phyloP scores from a whole-genome alignment of 75 land plant genomes.

The Picea sitchensis region DNA sequence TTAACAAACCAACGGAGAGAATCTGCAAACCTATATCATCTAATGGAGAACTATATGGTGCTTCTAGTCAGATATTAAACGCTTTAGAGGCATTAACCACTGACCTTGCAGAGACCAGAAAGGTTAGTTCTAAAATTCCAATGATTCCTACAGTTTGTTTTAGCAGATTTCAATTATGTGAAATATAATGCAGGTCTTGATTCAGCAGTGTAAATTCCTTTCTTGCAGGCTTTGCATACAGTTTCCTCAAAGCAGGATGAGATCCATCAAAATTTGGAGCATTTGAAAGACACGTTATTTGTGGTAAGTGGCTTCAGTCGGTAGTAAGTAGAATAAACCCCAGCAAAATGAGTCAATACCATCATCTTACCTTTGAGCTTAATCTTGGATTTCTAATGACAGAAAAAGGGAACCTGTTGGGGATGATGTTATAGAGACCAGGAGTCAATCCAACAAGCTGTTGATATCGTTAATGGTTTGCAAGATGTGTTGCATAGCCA shows the following conservation, averaged over 20 bases:
- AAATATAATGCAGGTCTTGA: not conserved
- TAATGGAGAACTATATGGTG: not conserved
- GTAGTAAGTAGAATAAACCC: not conserved
- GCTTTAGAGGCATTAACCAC: not conserved
- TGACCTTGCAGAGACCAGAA: constrained; percentile 9
- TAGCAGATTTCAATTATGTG: not conserved
- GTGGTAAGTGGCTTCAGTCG: not conserved
- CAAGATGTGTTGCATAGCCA: not conserved
- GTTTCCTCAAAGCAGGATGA: constrained; percentile 2
- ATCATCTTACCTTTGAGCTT: not conserved
- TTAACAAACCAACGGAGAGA: too few relatives aligned
- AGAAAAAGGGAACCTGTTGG: constrained; percentile 7
- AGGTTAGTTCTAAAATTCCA: not conserved
- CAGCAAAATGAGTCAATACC: not conserved
- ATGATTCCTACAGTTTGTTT: not conserved
- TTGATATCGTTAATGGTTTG: not conserved
- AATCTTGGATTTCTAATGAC: not conserved
- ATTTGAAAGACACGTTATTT: constrained; percentile 4
- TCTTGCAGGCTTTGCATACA: not conserved
- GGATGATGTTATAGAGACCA: not conserved
- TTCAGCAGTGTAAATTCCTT: not conserved
- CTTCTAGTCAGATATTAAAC: not conserved
- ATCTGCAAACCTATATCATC: not conserved
- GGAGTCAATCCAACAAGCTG: not conserved
- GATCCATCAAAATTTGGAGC: not conserved